phyloP scores from a whole-genome alignment of 257 asterid species.

The Fraxinus excelsior region DNA sequence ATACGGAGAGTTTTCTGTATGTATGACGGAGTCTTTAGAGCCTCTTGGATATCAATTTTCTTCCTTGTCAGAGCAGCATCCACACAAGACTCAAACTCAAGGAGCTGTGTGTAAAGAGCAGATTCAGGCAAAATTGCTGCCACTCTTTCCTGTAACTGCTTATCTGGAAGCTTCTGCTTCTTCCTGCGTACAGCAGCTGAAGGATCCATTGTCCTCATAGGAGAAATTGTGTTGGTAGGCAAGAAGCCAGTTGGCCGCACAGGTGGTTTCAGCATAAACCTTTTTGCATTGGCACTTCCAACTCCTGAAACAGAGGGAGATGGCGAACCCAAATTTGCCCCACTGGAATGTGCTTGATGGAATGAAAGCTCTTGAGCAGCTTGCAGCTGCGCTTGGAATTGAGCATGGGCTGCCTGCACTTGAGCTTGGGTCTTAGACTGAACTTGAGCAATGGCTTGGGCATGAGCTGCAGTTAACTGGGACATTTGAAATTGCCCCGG shows the following conservation, averaged over 20 bases:
- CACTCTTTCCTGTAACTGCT: conserved; percentile 83
- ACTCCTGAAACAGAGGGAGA: conserved; percentile 75
- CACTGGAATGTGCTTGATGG: conserved; percentile 63
- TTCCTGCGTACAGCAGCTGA: conserved; percentile 84
- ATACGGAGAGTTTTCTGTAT: conserved; percentile 87
- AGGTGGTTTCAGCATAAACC: conserved; percentile 86
- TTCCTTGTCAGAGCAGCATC: conserved; percentile 87
- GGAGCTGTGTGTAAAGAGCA: conserved; percentile 92
- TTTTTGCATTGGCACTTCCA: conserved; percentile 57
- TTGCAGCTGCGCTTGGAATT: conserved; percentile 69
- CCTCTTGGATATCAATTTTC: conserved; percentile 95
- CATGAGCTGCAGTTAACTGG: conserved; percentile 57
- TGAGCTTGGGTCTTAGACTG: conserved; percentile 60
- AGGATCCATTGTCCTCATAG: conserved; percentile 77
- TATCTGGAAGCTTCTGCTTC: conserved; percentile 96
- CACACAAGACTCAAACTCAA: conserved; percentile 91
- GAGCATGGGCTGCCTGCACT: conserved; percentile 51
- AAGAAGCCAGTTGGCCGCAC: conserved; percentile 72
- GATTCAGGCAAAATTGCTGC: conserved; percentile 97
- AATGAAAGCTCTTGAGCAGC: conserved; percentile 79
- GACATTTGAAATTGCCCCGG: conserved; percentile 69
- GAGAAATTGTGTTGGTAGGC: conserved; percentile 54
- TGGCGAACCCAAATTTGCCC: conserved; percentile 65
- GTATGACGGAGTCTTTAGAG: conserved; percentile 73
- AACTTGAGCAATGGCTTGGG: conserved; percentile 73